These are phyloP conservation scores for Saksenaea vasiformis DNA, from an alignment of 371 early-diverging fungal species.

Conservation along the genomic window DNA sequence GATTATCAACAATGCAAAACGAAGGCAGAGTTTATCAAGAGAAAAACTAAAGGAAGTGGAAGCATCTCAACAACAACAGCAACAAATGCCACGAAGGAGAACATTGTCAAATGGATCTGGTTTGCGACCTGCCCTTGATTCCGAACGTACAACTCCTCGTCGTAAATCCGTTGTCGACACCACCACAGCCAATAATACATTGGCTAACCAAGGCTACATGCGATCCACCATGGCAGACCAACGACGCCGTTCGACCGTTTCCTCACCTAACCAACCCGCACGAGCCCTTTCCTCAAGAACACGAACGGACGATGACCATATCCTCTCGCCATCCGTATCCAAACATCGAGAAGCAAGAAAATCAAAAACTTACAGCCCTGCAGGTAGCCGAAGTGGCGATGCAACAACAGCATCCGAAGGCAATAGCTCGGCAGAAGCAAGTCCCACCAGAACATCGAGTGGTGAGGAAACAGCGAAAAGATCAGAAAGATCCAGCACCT, in stretches of 20 bases:
- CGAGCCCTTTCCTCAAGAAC: background rate
- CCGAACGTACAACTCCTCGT: constrained; percentile 13
- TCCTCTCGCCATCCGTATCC: background rate
- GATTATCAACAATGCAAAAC: constrained; percentile 25
- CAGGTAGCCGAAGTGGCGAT: background rate
- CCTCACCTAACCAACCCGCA: background rate
- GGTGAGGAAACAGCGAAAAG: background rate
- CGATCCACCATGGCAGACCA: constrained; percentile 31
- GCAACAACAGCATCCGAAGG: background rate
- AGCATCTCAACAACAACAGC: background rate
- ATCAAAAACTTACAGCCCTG: background rate
- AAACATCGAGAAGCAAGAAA: background rate
- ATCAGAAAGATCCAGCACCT: background rate
- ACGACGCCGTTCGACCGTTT: constrained; percentile 25
- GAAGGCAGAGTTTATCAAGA: constrained; percentile 32
- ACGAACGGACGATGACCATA: background rate
- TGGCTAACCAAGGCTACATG: constrained; percentile 22
- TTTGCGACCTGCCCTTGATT: constrained; percentile 10
- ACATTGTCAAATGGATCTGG: constrained; percentile 36
- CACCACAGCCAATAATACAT: background rate
- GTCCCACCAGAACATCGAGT: background rate
- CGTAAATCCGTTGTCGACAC: constrained; percentile 15
- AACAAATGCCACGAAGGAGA: constrained; percentile 22
- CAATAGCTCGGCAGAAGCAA: background rate
- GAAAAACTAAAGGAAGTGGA: constrained; percentile 33